A percentile compares a stretch with the other conserved stretches of the same genome.
Evolutionary conservation across 2,329 filamentous ascomycete genomes (phyloP).

Genomic region (Periconia digitata): DNA sequence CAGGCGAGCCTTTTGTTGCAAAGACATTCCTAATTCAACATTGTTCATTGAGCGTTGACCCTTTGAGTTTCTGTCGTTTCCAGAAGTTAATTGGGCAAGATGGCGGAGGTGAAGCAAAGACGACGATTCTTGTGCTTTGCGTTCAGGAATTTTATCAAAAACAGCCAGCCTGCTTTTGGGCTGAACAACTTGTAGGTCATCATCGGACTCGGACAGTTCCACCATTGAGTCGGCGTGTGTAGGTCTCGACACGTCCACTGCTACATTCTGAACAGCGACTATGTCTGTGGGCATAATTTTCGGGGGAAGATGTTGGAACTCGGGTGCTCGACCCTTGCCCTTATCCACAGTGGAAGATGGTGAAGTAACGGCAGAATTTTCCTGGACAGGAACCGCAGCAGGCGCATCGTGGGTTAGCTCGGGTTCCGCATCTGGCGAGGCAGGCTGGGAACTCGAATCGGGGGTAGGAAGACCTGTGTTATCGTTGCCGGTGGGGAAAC

Average conservation of each 20-base stretch:
- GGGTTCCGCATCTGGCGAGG: conserved; percentile 65
- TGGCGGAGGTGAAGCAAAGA: conserved; percentile 70
- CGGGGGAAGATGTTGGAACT: conserved; percentile 37
- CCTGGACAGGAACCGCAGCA: conserved; percentile 1
- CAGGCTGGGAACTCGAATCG: conserved; percentile 46
- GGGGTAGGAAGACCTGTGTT: conserved; percentile 21
- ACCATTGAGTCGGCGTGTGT: conserved; percentile 18
- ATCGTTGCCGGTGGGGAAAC: conserved; percentile 57
- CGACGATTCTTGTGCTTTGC: conserved; percentile 62
- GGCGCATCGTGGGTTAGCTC: conserved; percentile 36
- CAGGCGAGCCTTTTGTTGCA: conserved; percentile 72
- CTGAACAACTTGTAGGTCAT: conserved; percentile 66
- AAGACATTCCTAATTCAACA: conserved; percentile 66
- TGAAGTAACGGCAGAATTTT: conserved; percentile 5
- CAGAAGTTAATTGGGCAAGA: conserved; percentile 72
- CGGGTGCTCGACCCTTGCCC: conserved; percentile 61
- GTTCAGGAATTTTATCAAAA: conserved; percentile 69
- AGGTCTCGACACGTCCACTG: conserved; percentile 9
- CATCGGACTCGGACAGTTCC: conserved; percentile 55
- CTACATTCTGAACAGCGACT: conserved; percentile 16
- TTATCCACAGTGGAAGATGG: conserved; percentile 51
- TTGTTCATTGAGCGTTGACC: conserved; percentile 63
- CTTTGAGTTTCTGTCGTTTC: conserved; percentile 51
- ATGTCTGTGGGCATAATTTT: conserved; percentile 23
- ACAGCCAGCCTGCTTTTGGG: conserved; percentile 48